Evolutionary conservation across 108 stramenopile genomes (phyloP), one percentile per base, ranked within the genome.

Genomic region (Cyclotella sp.): DNA sequence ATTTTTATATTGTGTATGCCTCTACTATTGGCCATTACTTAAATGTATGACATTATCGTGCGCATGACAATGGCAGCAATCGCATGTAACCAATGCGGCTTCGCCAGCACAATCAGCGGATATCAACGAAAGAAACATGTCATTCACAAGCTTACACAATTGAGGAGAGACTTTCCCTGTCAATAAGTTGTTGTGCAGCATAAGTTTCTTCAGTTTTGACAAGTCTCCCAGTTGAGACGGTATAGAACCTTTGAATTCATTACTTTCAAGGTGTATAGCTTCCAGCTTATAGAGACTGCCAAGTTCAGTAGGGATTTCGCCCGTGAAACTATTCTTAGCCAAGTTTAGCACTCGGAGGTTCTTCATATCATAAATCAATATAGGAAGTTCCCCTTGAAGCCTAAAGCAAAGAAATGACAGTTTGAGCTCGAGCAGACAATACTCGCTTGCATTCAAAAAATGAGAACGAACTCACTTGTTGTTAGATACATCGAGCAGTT

Each of bases 301-400:
- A 0, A 94, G 8, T 64, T 88, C 89, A 9, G 81, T 51, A 12
- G 93, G 93, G 45, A 93, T 84, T 8, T 65, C 29, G 14, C 90
- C 88, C 0, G 44, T 62, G 40, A 93, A 53, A 21, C 82, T 68
- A 68, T 88, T 91, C 24, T 75, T 40, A 21, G 81, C 77, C 47
- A 88, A 66, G 24, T 86, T 81, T 43, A 90, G 58, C 18, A 66
- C 74, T 42, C 65, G 63, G 0, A 81, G 63, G 44, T 73, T 69
- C 29, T 77, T 83, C 76, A 77, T 73, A 9, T 63, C 72, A 43
- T 43, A 59, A 14, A 83, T 73, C 12, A 30, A 63, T 42, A 19
- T 63, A 9, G 82, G 76, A 13, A 83, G 54, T 74, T 69, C 68
- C 30, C 82, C 82, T 34, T 54, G 69, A 43, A 83, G 58, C 49